These are phyloP conservation scores for Obelidium mucronatum DNA, from an alignment of 192 early-diverging fungal genomes.

Conservation along the genomic window DNA sequence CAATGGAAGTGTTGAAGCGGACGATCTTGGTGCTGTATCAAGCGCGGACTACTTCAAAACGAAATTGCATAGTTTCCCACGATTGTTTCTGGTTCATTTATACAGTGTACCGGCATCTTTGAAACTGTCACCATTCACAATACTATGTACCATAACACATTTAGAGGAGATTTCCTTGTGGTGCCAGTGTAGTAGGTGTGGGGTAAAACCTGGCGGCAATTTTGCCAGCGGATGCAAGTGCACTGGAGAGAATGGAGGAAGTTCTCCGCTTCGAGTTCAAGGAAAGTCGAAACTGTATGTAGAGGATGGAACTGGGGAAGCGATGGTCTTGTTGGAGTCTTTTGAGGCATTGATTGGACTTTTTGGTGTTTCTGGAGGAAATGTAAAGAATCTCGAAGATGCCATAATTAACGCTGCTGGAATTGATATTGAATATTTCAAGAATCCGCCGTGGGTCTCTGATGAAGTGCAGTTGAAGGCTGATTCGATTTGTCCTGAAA, in stretches of 20 bases:
- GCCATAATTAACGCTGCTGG: not conserved
- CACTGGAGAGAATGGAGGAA: not conserved
- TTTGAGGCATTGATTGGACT: slow-evolving; percentile 1
- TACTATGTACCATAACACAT: slow-evolving; percentile 5
- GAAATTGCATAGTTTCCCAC: slow-evolving; percentile 1
- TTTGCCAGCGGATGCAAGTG: not conserved
- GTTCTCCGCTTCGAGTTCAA: not conserved
- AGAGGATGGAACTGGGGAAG: slow-evolving; percentile 11
- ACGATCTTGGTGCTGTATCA: not conserved
- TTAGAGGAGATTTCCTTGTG: slow-evolving; percentile 1
- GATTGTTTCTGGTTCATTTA: not conserved
- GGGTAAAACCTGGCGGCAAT: not conserved
- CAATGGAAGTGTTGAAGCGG: not conserved
- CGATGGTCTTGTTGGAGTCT: slow-evolving; percentile 17
- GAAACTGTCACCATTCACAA: not conserved
- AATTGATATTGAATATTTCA: not conserved
- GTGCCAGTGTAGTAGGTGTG: slow-evolving; percentile 10
- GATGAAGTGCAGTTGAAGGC: not conserved
- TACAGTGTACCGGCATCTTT: not conserved
- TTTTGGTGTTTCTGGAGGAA: not conserved
- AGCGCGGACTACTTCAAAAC: not conserved
- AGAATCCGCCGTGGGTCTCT: slow-evolving; percentile 3
- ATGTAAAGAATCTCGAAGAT: not conserved
- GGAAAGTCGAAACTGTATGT: slow-evolving; percentile 2
- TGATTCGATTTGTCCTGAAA: not conserved